phyloP scores from a whole-genome alignment of 2,329 filamentous ascomycete genomes.

The Sporothrix phasma region DNA sequence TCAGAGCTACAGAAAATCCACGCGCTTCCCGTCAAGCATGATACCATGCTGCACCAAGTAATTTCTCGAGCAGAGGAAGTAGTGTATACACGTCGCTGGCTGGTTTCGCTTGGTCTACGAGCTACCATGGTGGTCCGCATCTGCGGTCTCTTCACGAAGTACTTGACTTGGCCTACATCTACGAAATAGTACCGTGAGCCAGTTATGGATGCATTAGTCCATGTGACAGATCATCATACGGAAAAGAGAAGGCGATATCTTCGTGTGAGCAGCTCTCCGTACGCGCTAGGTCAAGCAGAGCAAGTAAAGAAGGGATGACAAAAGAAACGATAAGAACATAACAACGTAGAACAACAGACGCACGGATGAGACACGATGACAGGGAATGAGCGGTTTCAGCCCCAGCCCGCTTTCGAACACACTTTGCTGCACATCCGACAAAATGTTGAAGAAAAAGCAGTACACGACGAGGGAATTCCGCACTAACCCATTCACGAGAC shows the following conservation, averaged over 20 bases:
- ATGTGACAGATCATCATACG: background rate
- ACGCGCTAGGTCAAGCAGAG: no score
- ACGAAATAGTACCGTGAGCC: background rate
- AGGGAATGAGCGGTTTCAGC: constrained; percentile 9
- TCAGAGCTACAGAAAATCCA: background rate
- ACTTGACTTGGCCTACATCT: background rate
- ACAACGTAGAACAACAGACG: background rate
- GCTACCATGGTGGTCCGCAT: background rate
- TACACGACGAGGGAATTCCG: background rate
- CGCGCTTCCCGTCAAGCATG: no score
- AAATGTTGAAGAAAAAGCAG: background rate
- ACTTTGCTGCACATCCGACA: constrained; percentile 1
- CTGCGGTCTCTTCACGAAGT: background rate
- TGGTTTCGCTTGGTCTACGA: background rate
- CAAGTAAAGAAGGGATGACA: no score
- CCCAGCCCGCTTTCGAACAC: background rate
- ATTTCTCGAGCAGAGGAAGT: no score
- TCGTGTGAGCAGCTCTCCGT: no score
- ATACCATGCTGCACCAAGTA: no score
- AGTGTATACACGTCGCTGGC: background rate
- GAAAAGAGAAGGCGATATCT: no score
- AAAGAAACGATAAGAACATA: background rate
- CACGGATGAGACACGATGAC: constrained; percentile 7
- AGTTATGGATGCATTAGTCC: background rate
- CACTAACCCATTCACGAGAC: no score